phyloP scores from a whole-genome alignment of 805 yeast species.

The Candida methanosorbosa region DNA sequence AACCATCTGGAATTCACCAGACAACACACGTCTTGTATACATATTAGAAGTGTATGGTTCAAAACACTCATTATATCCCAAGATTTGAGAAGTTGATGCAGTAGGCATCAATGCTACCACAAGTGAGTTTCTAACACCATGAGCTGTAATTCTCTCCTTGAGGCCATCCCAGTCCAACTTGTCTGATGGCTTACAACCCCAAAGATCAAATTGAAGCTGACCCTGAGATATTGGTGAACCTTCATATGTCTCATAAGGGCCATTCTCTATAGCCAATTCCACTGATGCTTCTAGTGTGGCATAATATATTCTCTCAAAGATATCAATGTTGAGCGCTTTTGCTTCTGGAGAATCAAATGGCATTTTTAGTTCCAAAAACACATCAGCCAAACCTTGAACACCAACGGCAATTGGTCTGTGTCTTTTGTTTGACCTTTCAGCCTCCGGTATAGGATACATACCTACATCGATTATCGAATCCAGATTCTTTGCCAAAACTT shows the following conservation, averaged over 20 bases:
- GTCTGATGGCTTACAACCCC: slow-evolving; percentile 72
- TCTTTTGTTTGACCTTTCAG: slow-evolving; percentile 65
- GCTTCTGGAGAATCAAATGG: slow-evolving; percentile 87
- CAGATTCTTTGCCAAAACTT: slow-evolving; percentile 71
- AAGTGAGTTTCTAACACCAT: slow-evolving; percentile 82
- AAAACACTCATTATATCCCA: slow-evolving; percentile 91
- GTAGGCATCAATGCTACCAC: slow-evolving; percentile 97
- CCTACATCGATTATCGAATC: slow-evolving; percentile 80
- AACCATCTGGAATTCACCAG: slow-evolving; percentile 92
- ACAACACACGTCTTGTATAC: slow-evolving; percentile 80
- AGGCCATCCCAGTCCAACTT: slow-evolving; percentile 82
- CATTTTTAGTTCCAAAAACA: slow-evolving; percentile 67
- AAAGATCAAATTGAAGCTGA: slow-evolving; percentile 74
- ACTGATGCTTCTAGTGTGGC: slow-evolving; percentile 83
- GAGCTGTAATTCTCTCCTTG: slow-evolving; percentile 45
- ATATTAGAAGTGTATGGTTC: slow-evolving; percentile 94
- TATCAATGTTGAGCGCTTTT: slow-evolving; percentile 64
- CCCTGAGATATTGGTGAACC: slow-evolving; percentile 94
- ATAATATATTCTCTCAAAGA: slow-evolving; percentile 93
- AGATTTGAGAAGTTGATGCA: slow-evolving; percentile 92
- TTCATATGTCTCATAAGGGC: slow-evolving; percentile 57
- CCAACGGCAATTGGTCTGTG: slow-evolving; percentile 96
- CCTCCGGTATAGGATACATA: slow-evolving; percentile 74
- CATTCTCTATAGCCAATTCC: slow-evolving; percentile 65
- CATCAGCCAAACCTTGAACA: slow-evolving; percentile 95